Evolutionary conservation across 1,284 basidiomycete species (phyloP).

Genomic region (Volvariella surrecta): DNA sequence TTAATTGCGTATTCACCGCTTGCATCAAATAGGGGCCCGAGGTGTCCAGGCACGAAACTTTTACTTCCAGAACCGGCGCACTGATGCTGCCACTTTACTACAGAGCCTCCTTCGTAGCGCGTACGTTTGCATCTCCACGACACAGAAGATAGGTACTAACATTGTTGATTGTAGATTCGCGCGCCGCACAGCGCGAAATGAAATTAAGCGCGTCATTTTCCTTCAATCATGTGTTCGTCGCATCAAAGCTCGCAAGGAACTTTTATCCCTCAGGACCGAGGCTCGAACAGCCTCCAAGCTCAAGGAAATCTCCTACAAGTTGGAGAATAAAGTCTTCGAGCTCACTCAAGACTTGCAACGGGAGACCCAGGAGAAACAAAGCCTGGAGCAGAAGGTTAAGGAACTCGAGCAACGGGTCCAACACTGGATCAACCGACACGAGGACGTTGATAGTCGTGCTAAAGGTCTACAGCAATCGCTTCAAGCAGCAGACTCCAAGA

Average conservation of each 20-base stretch:
- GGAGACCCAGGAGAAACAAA: slow-evolving; percentile 89
- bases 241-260: slow-evolving; percentile 79
- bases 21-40: slow-evolving; percentile 54
- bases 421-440: slow-evolving; percentile 81
- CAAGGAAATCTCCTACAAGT: slow-evolving; percentile 96
- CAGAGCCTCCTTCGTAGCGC: slow-evolving; percentile 87
- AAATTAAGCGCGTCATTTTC: slow-evolving; percentile 74
- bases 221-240: slow-evolving; percentile 92
- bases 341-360: slow-evolving; percentile 95
- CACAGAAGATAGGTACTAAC: slow-evolving; percentile 9
- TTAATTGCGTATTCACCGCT: neutral
- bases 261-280: slow-evolving; percentile 79
- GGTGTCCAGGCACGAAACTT: slow-evolving; percentile 69
- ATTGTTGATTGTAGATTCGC: slow-evolving; percentile 39
- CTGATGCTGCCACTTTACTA: slow-evolving; percentile 63
- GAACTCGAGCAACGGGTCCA: slow-evolving; percentile 83
- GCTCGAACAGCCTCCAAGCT: slow-evolving; percentile 97
- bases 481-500: slow-evolving; percentile 65
- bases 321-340: slow-evolving; percentile 99
- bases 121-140: slow-evolving; percentile 40
- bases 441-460: slow-evolving; percentile 78
- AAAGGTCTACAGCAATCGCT: slow-evolving; percentile 72
- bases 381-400: slow-evolving; percentile 65
- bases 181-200: slow-evolving; percentile 54
- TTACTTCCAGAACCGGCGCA: slow-evolving; percentile 55